Evolutionary conservation across 805 yeast species (phyloP), one percentile per base, ranked within the genome.

Genomic region (Candida easanensis): DNA sequence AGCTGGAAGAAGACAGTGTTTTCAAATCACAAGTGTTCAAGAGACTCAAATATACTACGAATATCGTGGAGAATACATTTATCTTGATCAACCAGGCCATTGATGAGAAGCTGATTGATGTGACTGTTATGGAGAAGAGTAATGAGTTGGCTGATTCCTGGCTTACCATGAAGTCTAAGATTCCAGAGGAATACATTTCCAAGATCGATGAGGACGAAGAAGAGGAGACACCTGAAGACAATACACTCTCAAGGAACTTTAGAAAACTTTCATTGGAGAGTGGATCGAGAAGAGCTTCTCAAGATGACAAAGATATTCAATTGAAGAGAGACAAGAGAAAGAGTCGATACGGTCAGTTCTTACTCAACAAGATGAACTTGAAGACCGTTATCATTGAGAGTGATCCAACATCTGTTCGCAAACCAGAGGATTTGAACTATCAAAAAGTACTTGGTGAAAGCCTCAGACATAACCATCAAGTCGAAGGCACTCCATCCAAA

Each of bases 71-170:
- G 13, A 72, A 67, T 33, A 66, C 71, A 6, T 69, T 69, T 48
- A 58, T 52, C 28, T 51, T 68, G 5, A 60, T 68, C 18, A 64
- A 68, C 40, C 65, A 60, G 33, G 72, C 73, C 3, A 49, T 62
- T n/a, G 70, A 68, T 49, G 75, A 73, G 49, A 56, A 67, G 13
- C 53, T 73, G 27, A 57, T 74, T 5, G 65, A 62, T 31, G 68
- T 72, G 13, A 51, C 43, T 10, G 63, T 65, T 11, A 65, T 65
- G 18, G 59, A 60, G 27, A 54, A 52, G 39, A 62, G 69, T n/a
- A 65, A 66, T 38, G 62, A 61, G 27, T 39, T 68, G 32, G 71
- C 71, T 3, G 55, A 58, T 18, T 51, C 44, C 26, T 69, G 73
- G 73, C 43, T 66, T 14, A 41, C 34, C 13, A 38, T 45, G 13